These are phyloP conservation scores for Tetragonia tetragonoides DNA, from an alignment of 148 eudicot genomes.

Conservation along the genomic window DNA sequence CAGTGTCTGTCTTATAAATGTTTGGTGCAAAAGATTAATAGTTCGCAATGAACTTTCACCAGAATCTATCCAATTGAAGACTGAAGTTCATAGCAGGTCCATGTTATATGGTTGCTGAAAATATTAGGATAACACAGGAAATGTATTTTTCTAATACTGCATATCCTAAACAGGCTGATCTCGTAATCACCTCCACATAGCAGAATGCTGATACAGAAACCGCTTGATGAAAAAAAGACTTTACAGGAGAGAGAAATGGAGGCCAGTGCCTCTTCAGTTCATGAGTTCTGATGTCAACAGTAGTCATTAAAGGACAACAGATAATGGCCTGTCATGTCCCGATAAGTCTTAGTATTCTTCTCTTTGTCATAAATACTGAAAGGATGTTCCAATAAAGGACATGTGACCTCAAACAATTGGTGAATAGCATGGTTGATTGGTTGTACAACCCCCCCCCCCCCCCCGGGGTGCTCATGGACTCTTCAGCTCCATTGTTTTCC, in stretches of 20 bases:
- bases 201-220: background rate
- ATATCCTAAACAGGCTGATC: background rate
- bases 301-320: background rate
- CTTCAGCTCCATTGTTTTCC: background rate
- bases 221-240: background rate
- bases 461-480: no score
- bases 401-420: background rate
- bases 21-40: background rate
- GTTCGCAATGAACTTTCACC: background rate
- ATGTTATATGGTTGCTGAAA: background rate
- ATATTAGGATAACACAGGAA: background rate
- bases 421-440: background rate
- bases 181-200: background rate
- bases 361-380: background rate
- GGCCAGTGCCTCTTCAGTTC: background rate
- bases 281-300: background rate
- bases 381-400: background rate
- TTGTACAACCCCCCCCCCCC: no score
- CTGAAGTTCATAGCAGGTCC: background rate
- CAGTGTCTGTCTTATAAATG: background rate
- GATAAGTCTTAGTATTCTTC: background rate
- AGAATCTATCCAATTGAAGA: slow-evolving; percentile 2
- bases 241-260: background rate
- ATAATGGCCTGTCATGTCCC: background rate
- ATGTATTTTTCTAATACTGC: background rate